Evolutionary conservation across 495 filamentous ascomycete species (phyloP).

Genomic region (Emericellopsis terricola): DNA sequence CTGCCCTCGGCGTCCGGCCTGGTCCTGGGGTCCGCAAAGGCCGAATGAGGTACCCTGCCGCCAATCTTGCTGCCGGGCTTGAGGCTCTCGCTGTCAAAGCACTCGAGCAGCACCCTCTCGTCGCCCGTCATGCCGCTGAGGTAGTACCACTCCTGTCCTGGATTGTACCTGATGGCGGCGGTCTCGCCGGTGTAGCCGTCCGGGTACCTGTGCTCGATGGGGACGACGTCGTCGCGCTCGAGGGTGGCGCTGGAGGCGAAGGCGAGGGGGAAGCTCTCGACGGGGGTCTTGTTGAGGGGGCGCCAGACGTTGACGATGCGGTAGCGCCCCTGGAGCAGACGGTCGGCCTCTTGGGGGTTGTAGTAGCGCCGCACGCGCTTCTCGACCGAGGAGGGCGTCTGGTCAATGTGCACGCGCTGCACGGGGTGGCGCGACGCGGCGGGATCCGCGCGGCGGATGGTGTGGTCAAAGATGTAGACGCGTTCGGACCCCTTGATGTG

Average conservation of each 20-base stretch:
- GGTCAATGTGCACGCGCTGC: constrained; percentile 63
- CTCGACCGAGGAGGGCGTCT: constrained; percentile 44
- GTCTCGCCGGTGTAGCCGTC: constrained; percentile 54
- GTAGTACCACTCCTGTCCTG: constrained; percentile 55
- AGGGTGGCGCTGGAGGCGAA: constrained; percentile 48
- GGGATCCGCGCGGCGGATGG: constrained; percentile 46
- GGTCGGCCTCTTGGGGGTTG: constrained; percentile 29
- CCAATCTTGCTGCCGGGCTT: constrained; percentile 31
- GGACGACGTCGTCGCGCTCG: constrained; percentile 43
- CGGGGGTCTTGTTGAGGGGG: constrained; percentile 47
- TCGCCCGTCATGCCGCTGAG: constrained; percentile 57
- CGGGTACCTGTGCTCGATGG: constrained; percentile 60
- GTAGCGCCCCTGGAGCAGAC: constrained; percentile 41
- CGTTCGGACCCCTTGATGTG: constrained; percentile 41
- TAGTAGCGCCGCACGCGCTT: constrained; percentile 50
- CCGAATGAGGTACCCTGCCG: constrained; percentile 60
- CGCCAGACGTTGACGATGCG: constrained; percentile 85
- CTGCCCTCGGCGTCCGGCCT: constrained; percentile 36
- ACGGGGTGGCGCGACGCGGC: constrained; percentile 44
- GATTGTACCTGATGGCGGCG: constrained; percentile 45
- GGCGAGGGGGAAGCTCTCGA: constrained; percentile 50
- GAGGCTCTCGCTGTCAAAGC: constrained; percentile 47
- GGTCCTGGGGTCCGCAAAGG: constrained; percentile 58
- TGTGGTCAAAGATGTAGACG: constrained; percentile 78
- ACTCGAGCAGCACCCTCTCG: constrained; percentile 67